Conservation (phyloP, 768 basidiomycete genomes). For the Trametes elegans region DNA sequence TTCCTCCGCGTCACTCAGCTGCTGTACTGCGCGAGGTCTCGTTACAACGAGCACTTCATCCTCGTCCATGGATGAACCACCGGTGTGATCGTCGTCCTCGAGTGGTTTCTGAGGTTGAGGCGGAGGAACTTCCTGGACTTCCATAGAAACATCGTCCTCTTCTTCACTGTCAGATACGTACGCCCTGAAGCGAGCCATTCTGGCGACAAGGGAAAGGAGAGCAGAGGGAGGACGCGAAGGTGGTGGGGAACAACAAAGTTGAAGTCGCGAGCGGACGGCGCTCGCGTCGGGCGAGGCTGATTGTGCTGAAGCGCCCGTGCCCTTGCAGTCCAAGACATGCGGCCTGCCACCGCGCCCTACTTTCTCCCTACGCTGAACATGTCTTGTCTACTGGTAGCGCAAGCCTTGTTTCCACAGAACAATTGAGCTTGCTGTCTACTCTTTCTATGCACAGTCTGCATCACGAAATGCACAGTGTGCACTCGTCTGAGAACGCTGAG, state of each 20-base stretch:
- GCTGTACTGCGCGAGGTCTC: not conserved
- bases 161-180: constrained; percentile 56
- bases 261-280: not conserved
- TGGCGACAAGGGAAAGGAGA: not conserved
- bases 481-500: no score
- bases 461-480: no score
- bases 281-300: no score
- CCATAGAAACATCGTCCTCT: constrained; percentile 41
- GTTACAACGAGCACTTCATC: constrained; percentile 10
- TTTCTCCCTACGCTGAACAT: no score
- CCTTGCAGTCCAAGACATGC: no score
- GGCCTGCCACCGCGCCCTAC: no score
- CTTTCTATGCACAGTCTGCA: no score
- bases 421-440: no score
- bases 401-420: no score
- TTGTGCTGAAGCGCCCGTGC: not conserved
- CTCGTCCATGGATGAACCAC: constrained; percentile 18
- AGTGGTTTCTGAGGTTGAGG: constrained; percentile 29
- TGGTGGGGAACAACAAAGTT: not conserved
- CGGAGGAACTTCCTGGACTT: constrained; percentile 22
- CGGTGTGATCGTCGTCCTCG: constrained; percentile 29
- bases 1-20: not conserved
- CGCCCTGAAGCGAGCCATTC: constrained; percentile 70
- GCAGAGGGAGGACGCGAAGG: not conserved
- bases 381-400: no score